These are phyloP conservation scores for Microcos paniculata DNA, from an alignment of 345 rosid species.

Conservation along the genomic window DNA sequence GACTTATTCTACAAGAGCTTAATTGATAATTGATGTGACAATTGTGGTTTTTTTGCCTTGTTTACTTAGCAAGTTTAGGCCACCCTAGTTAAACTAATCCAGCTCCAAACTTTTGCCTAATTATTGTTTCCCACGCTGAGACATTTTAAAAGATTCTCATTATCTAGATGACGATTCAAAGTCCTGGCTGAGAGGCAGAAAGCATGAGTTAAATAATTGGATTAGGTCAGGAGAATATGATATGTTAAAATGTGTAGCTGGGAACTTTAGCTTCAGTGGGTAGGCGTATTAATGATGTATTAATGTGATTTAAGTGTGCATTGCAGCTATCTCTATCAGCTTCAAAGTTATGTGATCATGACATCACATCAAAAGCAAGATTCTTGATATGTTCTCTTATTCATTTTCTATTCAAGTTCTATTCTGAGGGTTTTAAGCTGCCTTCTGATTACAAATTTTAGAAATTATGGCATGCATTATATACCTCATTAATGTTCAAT, in stretches of 20 bases:
- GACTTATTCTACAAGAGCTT: too few species aligned
- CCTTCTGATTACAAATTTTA: background rate
- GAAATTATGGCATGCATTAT: background rate
- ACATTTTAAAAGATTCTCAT: background rate
- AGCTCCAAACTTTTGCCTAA: too few species aligned
- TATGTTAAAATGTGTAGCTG: background rate
- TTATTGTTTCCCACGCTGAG: too few species aligned
- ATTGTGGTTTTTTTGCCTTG: too few species aligned
- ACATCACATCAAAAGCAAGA: constrained; percentile 72
- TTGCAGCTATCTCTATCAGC: constrained; percentile 76
- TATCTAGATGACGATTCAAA: too few species aligned
- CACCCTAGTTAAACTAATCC: too few species aligned
- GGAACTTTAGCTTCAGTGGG: background rate
- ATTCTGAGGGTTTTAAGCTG: background rate
- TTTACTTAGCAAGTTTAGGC: too few species aligned
- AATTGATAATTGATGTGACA: too few species aligned
- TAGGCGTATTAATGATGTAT: background rate
- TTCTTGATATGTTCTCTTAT: background rate
- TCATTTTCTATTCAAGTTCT: background rate
- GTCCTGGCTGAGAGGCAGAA: background rate
- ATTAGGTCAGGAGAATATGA: background rate
- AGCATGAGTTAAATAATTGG: background rate
- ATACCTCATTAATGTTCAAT: background rate
- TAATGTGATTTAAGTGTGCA: constrained; percentile 11
- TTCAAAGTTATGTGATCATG: constrained; percentile 66